Evolutionary conservation across 2,329 filamentous ascomycete species (phyloP), one percentile per base, ranked within the genome.

Genomic region (Clarireedia paspali): DNA sequence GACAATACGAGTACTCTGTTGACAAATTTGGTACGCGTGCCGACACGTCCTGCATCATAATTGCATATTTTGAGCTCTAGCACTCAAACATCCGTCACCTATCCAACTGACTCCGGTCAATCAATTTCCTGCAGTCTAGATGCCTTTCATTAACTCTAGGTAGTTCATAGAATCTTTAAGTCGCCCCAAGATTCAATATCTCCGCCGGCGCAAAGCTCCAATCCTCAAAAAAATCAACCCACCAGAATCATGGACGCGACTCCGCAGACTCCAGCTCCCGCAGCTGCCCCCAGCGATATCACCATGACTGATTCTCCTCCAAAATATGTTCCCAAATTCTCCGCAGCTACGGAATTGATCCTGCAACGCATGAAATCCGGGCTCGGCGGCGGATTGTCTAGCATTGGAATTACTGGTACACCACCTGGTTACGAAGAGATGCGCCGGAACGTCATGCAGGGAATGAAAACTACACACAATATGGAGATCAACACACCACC

Each of bases 281-380:
- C 57, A 38, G 26, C 59, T 56, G 53, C 57, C 23, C 14, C 55
- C 15, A 48, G 27, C 36, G 36, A 38, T 12, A 30, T 39, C 34
- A 27, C 24, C 17, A 54, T 57, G 24, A 55, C 44, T n/a, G 64
- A 65, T 12, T 63, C 47, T 12, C 63, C 66, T 57, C 63, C 65
- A 6, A 66, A 67, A 63, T 69, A 68, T 55, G 63, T 68, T 1
- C 67, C 66, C 40, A 65, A 69, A 50, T 69, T 70, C 60, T 69
- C 67, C 60, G 68, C 68, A 39, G 60, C 68, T 14, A 70, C 68
- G 2, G 67, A 70, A 52, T 68, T 70, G 67, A 70, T 70, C 38
- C 63, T 70, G 38, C 67, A 69, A 60, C 67, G 68, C 42, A 68
- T 70, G 47, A 63, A 67, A 45, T 64, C 66, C 20, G 65, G 68